These are phyloP conservation scores for Trebouxia sp. DNA, from an alignment of 139 green algal genomes.

Conservation along the genomic window DNA sequence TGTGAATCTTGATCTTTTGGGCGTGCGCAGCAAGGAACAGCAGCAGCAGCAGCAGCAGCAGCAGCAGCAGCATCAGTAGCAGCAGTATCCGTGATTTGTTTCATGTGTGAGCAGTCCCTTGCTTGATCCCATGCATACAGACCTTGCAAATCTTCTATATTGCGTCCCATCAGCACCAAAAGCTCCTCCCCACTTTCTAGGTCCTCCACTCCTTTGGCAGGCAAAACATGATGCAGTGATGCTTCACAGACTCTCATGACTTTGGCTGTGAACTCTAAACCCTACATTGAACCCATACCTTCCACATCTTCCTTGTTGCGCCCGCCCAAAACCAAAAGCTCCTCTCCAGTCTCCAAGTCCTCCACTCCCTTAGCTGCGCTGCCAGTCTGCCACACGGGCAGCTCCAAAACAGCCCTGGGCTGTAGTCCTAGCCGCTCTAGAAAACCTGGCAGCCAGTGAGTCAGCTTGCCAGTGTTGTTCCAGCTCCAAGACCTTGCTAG, in stretches of 20 bases:
- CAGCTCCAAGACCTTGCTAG: conserved; percentile 16
- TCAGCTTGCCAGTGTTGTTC: conserved; percentile 16
- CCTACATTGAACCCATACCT: background rate
- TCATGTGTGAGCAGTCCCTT: too few relatives aligned
- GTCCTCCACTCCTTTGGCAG: background rate
- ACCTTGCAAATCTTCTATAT: background rate
- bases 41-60: too few relatives aligned
- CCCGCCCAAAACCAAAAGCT: conserved; percentile 14
- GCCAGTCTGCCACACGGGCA: conserved; percentile 22
- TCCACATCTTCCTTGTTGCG: conserved; percentile 12
- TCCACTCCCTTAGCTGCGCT: conserved; percentile 14
- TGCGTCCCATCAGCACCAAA: background rate
- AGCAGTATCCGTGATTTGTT: too few relatives aligned
- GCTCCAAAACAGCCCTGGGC: background rate
- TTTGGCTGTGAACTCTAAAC: too few relatives aligned
- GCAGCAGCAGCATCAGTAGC: too few relatives aligned
- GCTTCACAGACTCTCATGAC: too few relatives aligned
- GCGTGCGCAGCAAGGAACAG: too few relatives aligned
- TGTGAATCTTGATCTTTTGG: too few relatives aligned
- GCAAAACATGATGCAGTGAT: background rate
- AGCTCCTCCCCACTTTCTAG: background rate
- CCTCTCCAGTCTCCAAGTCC: conserved; percentile 16
- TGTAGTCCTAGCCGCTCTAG: conserved; percentile 4
- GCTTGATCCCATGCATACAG: too few relatives aligned
- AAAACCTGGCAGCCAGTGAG: conserved; percentile 15